Conservation (phyloP, 306 rosid species). For the Benincasa hispida region DNA sequence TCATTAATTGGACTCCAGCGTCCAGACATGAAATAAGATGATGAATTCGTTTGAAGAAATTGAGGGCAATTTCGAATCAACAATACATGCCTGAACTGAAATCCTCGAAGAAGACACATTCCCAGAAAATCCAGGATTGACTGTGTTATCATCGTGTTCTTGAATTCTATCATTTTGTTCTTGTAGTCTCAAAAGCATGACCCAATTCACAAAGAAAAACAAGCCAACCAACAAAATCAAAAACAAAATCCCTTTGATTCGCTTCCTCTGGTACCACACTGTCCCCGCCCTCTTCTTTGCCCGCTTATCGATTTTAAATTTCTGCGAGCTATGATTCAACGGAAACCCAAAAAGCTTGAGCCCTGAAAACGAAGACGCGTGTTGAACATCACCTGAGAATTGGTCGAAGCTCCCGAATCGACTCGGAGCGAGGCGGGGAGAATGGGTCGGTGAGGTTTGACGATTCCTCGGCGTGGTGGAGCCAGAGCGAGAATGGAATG, state of each 20-base stretch:
- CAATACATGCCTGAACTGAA: constrained; percentile 30
- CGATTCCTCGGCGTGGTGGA: constrained; percentile 33
- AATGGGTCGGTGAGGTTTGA: constrained; percentile 41
- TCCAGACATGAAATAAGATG: not conserved
- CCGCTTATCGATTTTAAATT: constrained; percentile 14
- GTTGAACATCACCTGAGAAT: constrained; percentile 15
- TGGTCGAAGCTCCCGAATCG: constrained; percentile 41
- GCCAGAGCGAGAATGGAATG: constrained; percentile 25
- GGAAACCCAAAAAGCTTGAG: constrained; percentile 8
- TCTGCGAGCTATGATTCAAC: constrained; percentile 7
- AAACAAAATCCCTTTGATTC: constrained; percentile 36
- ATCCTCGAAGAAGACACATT: constrained; percentile 18
- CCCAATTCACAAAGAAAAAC: constrained; percentile 53
- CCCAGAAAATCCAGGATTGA: constrained; percentile 9
- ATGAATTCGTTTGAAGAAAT: not conserved
- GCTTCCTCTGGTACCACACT: constrained; percentile 48
- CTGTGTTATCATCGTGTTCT: constrained; percentile 17
- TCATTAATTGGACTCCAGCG: not conserved
- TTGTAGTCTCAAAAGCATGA: constrained; percentile 57
- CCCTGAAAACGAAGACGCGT: constrained; percentile 11
- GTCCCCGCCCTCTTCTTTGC: constrained; percentile 22
- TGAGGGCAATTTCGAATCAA: not conserved
- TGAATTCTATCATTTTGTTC: constrained; percentile 27
- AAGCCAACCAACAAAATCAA: constrained; percentile 35
- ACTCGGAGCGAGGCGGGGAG: constrained; percentile 40